A percentile compares a stretch with the other conserved stretches of the same genome.
Conservation (phyloP, 208 protist species). For the Trichomonas vaginalis region DNA sequence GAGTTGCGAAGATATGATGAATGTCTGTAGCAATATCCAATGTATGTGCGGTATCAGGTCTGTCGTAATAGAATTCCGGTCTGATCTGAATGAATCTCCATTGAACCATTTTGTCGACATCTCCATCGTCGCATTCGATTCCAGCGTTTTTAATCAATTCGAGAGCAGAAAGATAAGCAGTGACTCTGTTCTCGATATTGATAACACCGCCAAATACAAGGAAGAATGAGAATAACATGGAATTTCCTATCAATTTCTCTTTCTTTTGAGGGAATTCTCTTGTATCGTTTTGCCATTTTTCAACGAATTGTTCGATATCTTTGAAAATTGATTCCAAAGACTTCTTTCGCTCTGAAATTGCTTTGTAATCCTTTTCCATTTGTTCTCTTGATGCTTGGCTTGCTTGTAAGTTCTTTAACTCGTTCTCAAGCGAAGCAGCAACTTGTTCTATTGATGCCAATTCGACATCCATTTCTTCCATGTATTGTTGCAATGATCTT, state of each 20-base stretch:
- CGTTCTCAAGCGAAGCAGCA: neutral
- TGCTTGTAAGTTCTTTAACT: neutral
- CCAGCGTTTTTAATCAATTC: neutral
- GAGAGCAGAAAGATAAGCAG: too few species aligned
- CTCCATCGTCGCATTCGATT: neutral
- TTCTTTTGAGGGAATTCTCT: neutral
- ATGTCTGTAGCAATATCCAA: neutral
- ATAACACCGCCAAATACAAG: neutral
- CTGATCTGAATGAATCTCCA: neutral
- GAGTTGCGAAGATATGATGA: neutral
- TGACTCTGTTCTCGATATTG: neutral
- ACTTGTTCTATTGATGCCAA: neutral
- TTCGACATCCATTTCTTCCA: neutral
- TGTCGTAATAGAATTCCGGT: neutral
- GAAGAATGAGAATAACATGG: neutral
- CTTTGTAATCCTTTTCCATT: constrained; percentile 12
- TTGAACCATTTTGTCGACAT: neutral
- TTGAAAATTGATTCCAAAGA: neutral
- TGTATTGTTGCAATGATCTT: neutral
- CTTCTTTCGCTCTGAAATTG: neutral
- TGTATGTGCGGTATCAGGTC: neutral
- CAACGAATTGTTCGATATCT: neutral
- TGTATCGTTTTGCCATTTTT: neutral
- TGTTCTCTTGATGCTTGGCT: neutral
- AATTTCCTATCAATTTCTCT: neutral